phyloP scores from a whole-genome alignment of 495 filamentous ascomycete species.

The Penicillium egyptiacum region DNA sequence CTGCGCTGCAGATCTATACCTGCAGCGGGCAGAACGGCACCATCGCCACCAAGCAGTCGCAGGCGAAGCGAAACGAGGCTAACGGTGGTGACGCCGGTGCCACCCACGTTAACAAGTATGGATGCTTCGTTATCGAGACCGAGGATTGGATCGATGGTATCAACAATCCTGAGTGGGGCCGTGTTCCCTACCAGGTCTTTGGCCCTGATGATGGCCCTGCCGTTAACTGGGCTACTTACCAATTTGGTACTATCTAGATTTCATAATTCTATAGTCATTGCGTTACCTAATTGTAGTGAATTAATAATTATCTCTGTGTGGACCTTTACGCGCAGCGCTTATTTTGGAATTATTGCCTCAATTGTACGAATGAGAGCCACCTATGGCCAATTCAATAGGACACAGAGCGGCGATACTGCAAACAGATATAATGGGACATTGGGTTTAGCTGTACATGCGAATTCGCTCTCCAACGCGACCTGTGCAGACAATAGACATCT shows the following conservation, averaged over 20 bases:
- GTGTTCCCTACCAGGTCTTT: constrained; percentile 58
- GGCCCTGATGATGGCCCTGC: constrained; percentile 61
- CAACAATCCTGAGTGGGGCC: constrained; percentile 76
- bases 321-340: neutral
- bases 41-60: constrained; percentile 52
- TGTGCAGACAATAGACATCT: neutral
- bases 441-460: neutral
- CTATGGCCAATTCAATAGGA: neutral
- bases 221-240: constrained; percentile 65
- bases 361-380: neutral
- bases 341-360: neutral
- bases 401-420: neutral
- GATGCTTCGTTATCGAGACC: constrained; percentile 67
- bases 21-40: constrained; percentile 73
- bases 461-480: neutral
- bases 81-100: constrained; percentile 39
- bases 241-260: constrained; percentile 48
- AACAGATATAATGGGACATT: neutral
- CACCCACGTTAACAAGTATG: constrained; percentile 57
- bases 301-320: constrained; percentile 6
- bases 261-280: neutral
- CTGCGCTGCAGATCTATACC: constrained; percentile 74
- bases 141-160: constrained; percentile 76
- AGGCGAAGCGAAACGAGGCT: constrained; percentile 49
- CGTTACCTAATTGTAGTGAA: neutral